Conservation (phyloP, 2,329 filamentous ascomycete genomes). For the Emericellopsis atlantica region DNA sequence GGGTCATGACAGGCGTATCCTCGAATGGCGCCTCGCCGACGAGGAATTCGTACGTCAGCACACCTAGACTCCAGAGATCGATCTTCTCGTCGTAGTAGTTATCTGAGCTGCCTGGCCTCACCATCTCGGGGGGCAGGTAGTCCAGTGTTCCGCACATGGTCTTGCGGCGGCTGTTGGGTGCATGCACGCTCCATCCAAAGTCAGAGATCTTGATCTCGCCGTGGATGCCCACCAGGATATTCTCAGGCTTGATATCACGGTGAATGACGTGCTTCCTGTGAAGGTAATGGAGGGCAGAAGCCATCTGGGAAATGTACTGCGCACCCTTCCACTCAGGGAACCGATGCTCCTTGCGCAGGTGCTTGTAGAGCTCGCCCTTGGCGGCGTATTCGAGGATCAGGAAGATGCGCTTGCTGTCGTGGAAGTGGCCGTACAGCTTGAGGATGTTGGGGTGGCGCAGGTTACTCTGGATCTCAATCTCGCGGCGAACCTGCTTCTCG, state of each 20-base stretch:
- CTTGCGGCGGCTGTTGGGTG: conserved; percentile 82
- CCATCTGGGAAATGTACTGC: conserved; percentile 83
- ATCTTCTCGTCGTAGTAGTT: conserved; percentile 94
- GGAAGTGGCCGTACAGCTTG: conserved; percentile 76
- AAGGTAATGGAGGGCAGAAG: conserved; percentile 76
- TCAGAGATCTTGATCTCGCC: conserved; percentile 98
- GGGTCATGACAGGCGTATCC: conserved; percentile 89
- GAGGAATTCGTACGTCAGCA: conserved; percentile 91
- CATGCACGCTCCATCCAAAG: conserved; percentile 97
- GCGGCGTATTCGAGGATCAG: conserved; percentile 79
- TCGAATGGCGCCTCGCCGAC: conserved; percentile 96
- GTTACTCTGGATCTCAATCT: conserved; percentile 85
- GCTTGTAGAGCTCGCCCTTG: conserved; percentile 80
- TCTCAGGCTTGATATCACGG: conserved; percentile 94
- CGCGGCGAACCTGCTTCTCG: conserved; percentile 76
- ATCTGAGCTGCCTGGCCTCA: conserved; percentile 66
- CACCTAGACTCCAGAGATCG: conserved; percentile 90
- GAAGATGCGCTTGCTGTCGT: conserved; percentile 80
- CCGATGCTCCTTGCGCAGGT: conserved; percentile 62
- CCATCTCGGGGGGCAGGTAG: conserved; percentile 97
- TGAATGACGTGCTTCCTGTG: conserved; percentile 98
- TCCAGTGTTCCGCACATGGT: conserved; percentile 97
- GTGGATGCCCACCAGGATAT: conserved; percentile 90
- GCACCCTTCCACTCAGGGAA: conserved; percentile 82
- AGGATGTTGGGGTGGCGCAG: conserved; percentile 78